phyloP scores from a whole-genome alignment of 148 eudicot genomes.

The Silene uniflora region DNA sequence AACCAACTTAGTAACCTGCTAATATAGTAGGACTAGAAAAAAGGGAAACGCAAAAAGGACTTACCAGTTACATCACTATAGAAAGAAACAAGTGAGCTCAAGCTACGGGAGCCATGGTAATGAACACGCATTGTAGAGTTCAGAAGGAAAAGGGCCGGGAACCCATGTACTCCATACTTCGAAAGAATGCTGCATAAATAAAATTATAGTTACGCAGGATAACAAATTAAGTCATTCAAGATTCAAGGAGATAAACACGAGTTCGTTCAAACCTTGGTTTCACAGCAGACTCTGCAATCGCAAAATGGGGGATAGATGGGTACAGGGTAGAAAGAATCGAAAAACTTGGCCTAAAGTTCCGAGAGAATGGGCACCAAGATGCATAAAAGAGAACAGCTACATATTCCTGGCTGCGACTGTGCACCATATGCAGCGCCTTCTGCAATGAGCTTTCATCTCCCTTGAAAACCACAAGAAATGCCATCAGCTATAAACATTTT shows the following conservation, averaged over 20 bases:
- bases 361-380: conserved; percentile 95
- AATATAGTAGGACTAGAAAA: background rate
- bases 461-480: conserved; percentile 34
- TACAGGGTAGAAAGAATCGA: conserved; percentile 63
- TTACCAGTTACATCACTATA: conserved; percentile 72
- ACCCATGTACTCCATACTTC: conserved; percentile 91
- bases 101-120: conserved; percentile 76
- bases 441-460: conserved; percentile 82
- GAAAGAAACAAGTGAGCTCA: conserved; percentile 65
- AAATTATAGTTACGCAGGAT: conserved; percentile 6
- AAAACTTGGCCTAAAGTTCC: conserved; percentile 63
- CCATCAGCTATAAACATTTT: conserved; percentile 8
- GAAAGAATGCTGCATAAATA: conserved; percentile 69
- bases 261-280: conserved; percentile 67
- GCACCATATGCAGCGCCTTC: conserved; percentile 60
- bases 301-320: conserved; percentile 86
- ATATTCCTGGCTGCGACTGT: conserved; percentile 48
- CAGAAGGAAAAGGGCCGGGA: conserved; percentile 76
- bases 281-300: conserved; percentile 72
- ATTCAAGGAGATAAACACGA: background rate
- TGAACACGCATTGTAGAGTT: conserved; percentile 84
- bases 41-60: conserved; percentile 1
- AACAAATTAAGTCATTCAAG: background rate
- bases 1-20: background rate
- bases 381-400: conserved; percentile 88